phyloP scores from a whole-genome alignment of 441 rosid genomes.

The Aleurites moluccanus region DNA sequence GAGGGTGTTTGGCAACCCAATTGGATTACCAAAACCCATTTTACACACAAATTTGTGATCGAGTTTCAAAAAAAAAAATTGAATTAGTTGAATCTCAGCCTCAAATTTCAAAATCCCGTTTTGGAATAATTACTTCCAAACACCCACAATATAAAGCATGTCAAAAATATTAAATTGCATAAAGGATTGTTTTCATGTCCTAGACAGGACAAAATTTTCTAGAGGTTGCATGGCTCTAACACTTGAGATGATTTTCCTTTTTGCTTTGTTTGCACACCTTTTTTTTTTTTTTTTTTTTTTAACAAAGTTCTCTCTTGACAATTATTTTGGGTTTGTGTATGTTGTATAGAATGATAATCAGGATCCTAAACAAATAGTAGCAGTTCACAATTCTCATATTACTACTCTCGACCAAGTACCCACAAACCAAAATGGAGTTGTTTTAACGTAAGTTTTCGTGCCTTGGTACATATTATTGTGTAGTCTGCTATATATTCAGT shows the following conservation, averaged over 20 bases:
- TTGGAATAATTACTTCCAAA: too few relatives aligned
- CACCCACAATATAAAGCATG: background rate
- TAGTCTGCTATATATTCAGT: background rate
- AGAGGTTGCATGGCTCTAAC: background rate
- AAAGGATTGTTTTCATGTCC: background rate
- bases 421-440: constrained; percentile 75
- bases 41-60: too few relatives aligned
- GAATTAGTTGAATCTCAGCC: too few relatives aligned
- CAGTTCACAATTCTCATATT: constrained; percentile 82
- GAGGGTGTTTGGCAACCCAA: too few relatives aligned
- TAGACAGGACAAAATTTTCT: background rate
- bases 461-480: constrained; percentile 21
- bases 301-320: constrained; percentile 26
- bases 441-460: constrained; percentile 66
- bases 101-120: too few relatives aligned
- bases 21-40: too few relatives aligned
- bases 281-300: constrained; percentile 20
- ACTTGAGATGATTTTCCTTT: constrained; percentile 14
- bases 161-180: background rate
- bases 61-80: too few relatives aligned
- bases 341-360: constrained; percentile 67
- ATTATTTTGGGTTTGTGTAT: constrained; percentile 35
- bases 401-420: constrained; percentile 85
- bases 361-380: constrained; percentile 66
- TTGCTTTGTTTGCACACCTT: constrained; percentile 22